Evolutionary conservation across 495 filamentous ascomycete species (phyloP), one percentile per base, ranked within the genome.

Genomic region (Penicillium dipodomyicola): DNA sequence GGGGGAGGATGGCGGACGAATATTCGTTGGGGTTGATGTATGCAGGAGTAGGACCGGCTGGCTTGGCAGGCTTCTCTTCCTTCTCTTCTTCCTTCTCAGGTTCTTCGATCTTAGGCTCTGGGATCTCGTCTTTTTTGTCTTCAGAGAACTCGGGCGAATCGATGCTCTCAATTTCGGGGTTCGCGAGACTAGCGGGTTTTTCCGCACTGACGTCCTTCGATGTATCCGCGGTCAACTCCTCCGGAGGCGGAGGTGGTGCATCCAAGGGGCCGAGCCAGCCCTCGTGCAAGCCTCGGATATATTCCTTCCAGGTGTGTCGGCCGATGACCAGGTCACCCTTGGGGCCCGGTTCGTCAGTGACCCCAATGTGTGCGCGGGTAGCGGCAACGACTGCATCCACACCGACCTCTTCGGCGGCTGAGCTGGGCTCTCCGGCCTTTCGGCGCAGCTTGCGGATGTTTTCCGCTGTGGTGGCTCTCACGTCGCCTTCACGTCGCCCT

Each of bases 231-330:
- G 65, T 61, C 27, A 66, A 54, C 32, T 56, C 64, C 4, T 67
- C 57, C 0, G 33, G 48, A 30, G 71, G 62, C n/a, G 66, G 58
- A 22, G 59, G 43, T 14, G 80, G 80, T 46, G 74, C 67, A 63
- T 85, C 80, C 23, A 96, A 74, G 1, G 94, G 92, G 1, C 94
- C 94, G 17, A 99, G 76, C 94, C 95, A 97, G 50, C 94, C 94
- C 66, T 99, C 94, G 59, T 99, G 94, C 55, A 97, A 62, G 25
- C 94, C 94, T 25, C 91, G 83, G 10, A 97, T 74, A 71, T 97
- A 99, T 73, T 99, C 94, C 73, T 97, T 97, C 94, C 94, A 99
- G 9, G 92, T 88, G 67, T 97, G 87, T 56, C 94, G 80, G 6
- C 95, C 94, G 58, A 99, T 84, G 5, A 97, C 84, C 46, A 99